Percentiles rank a stretch among this genome's conserved stretches.
phyloP scores from a whole-genome alignment of 1,284 basidiomycete genomes.

The Nidula niveotomentosa region DNA sequence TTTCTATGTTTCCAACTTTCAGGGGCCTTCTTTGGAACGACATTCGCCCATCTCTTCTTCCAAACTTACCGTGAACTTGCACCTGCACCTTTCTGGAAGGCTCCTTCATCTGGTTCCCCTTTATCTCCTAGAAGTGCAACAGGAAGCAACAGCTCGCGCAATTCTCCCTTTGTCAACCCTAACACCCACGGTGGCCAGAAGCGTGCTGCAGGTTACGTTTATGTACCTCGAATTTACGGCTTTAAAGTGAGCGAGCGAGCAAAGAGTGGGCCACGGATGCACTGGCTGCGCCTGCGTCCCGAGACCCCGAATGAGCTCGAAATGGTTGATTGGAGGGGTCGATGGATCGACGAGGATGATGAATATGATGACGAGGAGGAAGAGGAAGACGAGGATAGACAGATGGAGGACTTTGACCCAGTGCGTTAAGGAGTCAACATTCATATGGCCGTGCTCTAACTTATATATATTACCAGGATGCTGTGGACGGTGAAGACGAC shows the following conservation, averaged over 20 bases:
- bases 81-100: conserved; percentile 84
- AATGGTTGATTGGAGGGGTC: conserved; percentile 82
- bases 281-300: conserved; percentile 90
- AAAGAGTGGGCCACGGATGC: conserved; percentile 94
- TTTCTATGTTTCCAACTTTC: conserved; percentile 1
- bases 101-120: conserved; percentile 49
- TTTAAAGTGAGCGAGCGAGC: conserved; percentile 84
- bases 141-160: conserved; percentile 43
- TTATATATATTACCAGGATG: conserved; percentile 36
- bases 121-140: conserved; percentile 53
- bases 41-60: conserved; percentile 97
- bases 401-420: conserved; percentile 82
- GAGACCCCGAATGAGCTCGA: conserved; percentile 81
- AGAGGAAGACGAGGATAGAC: conserved; percentile 66
- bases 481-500: conserved; percentile 62
- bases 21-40: conserved; percentile 99
- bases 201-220: conserved; percentile 82
- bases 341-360: conserved; percentile 76
- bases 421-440: conserved; percentile 37
- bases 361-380: conserved; percentile 69
- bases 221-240: conserved; percentile 93
- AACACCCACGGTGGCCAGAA: conserved; percentile 89
- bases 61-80: conserved; percentile 94
- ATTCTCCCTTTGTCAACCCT: conserved; percentile 70
- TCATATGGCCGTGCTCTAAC: too few species aligned